Percentiles rank a stretch among this genome's conserved stretches.
Evolutionary conservation across 139 green algal genomes (phyloP).

Genomic region (Volvox africanus): DNA sequence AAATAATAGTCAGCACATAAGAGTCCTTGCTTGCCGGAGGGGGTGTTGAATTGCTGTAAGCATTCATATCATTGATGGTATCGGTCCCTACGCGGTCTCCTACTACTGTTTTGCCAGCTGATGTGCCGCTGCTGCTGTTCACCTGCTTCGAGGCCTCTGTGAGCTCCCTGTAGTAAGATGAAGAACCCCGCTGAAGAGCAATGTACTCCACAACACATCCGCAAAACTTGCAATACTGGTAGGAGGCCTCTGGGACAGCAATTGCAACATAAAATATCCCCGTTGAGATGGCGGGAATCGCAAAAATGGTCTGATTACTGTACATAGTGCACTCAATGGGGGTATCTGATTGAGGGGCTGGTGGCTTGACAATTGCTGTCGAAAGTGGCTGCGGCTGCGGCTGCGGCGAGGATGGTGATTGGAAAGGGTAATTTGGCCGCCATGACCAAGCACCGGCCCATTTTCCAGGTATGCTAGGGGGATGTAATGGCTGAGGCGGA

Average conservation of each 20-base stretch:
- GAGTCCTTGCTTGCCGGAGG: neutral
- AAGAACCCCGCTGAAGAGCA: neutral
- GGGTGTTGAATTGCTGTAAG: neutral
- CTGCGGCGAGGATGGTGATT: neutral
- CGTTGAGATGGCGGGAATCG: neutral
- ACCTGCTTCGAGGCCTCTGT: neutral
- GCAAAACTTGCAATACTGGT: neutral
- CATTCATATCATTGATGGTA: neutral
- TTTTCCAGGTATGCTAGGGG: neutral
- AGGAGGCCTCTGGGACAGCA: neutral
- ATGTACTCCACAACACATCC: neutral
- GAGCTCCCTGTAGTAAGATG: neutral
- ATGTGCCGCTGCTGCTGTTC: neutral
- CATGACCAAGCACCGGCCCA: neutral
- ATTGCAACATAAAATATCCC: slow-evolving; percentile 15
- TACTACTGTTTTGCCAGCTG: neutral
- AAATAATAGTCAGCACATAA: too few relatives aligned
- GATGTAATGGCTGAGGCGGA: neutral
- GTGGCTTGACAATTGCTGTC: neutral
- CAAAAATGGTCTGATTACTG: neutral
- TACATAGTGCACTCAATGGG: neutral
- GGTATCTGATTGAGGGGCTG: neutral
- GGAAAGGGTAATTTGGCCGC: neutral
- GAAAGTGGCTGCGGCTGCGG: neutral
- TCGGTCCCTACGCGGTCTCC: neutral